Conservation (phyloP, 352 stramenopile genomes). For the Pythium utonaiense region DNA sequence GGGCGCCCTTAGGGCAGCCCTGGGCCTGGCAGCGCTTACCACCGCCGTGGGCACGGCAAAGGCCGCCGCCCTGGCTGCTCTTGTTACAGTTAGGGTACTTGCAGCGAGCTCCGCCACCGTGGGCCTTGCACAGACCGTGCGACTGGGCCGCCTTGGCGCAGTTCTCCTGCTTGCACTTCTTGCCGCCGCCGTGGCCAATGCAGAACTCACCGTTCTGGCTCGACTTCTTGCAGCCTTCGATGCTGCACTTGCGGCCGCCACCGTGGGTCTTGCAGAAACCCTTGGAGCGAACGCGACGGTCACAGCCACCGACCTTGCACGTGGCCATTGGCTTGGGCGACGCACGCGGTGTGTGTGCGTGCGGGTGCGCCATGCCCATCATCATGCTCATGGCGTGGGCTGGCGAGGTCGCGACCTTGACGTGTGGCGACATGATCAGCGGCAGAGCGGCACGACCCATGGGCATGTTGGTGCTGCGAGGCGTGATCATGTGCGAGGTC, state of each 20-base stretch:
- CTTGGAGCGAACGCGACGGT: slow-evolving; percentile 71
- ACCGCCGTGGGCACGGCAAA: slow-evolving; percentile 76
- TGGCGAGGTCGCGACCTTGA: slow-evolving; percentile 30
- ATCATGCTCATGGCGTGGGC: slow-evolving; percentile 30
- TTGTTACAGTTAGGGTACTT: slow-evolving; percentile 85
- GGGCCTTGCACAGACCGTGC: slow-evolving; percentile 79
- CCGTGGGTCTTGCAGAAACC: slow-evolving; percentile 86
- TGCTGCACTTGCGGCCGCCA: slow-evolving; percentile 77
- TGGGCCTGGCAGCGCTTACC: slow-evolving; percentile 73
- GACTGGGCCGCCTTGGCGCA: slow-evolving; percentile 85
- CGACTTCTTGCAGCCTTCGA: slow-evolving; percentile 84
- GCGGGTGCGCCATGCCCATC: slow-evolving; percentile 22
- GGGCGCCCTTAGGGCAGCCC: slow-evolving; percentile 74
- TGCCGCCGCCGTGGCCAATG: slow-evolving; percentile 82
- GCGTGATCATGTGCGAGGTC: slow-evolving; percentile 27
- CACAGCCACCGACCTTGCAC: slow-evolving; percentile 58
- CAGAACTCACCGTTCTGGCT: slow-evolving; percentile 86
- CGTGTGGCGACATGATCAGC: slow-evolving; percentile 33
- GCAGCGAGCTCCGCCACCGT: slow-evolving; percentile 79
- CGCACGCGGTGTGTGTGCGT: slow-evolving; percentile 26
- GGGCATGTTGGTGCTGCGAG: slow-evolving; percentile 25
- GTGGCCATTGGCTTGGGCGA: slow-evolving; percentile 60
- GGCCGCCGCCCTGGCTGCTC: slow-evolving; percentile 67
- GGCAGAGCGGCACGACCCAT: slow-evolving; percentile 33
- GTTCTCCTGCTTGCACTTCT: slow-evolving; percentile 81